Evolutionary conservation across 2,329 filamentous ascomycete genomes (phyloP).

Genomic region (Penicillium sp.): DNA sequence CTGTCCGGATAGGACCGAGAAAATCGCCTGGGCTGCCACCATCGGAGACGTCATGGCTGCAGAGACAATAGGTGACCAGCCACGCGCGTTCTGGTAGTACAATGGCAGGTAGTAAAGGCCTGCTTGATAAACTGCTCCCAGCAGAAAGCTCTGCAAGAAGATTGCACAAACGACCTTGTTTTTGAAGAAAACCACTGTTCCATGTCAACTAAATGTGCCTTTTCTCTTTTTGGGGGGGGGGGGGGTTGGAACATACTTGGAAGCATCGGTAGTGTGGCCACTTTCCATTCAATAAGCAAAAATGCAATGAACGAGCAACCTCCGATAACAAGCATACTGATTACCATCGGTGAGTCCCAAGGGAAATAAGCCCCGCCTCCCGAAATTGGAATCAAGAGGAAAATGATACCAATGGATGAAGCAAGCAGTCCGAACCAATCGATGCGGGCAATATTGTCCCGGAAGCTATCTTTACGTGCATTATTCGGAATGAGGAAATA

Average conservation of each 20-base stretch:
- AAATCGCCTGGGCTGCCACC: slow-evolving; percentile 46
- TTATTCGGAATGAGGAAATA: slow-evolving; percentile 55
- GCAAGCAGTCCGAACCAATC: slow-evolving; percentile 60
- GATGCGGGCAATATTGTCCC: slow-evolving; percentile 54
- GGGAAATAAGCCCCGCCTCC: slow-evolving; percentile 59
- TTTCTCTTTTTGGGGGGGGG: not conserved
- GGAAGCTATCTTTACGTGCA: slow-evolving; percentile 48
- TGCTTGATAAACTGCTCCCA: slow-evolving; percentile 60
- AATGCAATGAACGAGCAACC: slow-evolving; percentile 50
- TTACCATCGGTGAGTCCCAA: slow-evolving; percentile 58
- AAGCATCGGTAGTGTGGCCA: slow-evolving; percentile 59
- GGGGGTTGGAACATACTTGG: slow-evolving; percentile 39
- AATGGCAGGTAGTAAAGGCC: slow-evolving; percentile 62
- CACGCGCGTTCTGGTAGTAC: slow-evolving; percentile 60
- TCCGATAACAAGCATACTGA: slow-evolving; percentile 58
- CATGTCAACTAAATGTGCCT: slow-evolving; percentile 7
- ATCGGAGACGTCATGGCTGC: slow-evolving; percentile 54
- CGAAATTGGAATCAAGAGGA: slow-evolving; percentile 63
- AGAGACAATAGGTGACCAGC: slow-evolving; percentile 48
- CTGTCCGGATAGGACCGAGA: slow-evolving; percentile 50
- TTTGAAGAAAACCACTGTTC: slow-evolving; percentile 51
- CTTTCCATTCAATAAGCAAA: slow-evolving; percentile 56
- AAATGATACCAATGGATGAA: slow-evolving; percentile 56
- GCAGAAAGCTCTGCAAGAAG: slow-evolving; percentile 59
- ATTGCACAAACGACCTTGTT: slow-evolving; percentile 55